Percentiles rank a stretch among this genome's conserved stretches.
Conservation (phyloP, 176 grass and related monocot genomes). For the Juncus inflexus region DNA sequence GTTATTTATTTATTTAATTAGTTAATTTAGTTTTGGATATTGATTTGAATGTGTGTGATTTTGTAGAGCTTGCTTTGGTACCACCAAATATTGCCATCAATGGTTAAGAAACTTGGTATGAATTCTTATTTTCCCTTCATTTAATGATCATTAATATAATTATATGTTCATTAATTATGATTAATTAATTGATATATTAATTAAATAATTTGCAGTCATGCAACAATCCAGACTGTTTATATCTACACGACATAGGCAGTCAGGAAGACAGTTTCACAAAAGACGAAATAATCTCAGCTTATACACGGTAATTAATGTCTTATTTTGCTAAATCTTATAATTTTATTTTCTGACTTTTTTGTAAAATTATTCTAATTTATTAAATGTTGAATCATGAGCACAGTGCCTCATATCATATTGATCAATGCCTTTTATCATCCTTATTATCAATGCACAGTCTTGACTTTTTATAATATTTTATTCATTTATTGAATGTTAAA, state of each 20-base stretch:
- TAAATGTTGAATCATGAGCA: slow-evolving; percentile 10
- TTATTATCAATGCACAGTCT: background rate
- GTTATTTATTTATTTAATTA: slow-evolving; percentile 10
- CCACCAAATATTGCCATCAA: slow-evolving; percentile 97
- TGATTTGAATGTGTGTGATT: slow-evolving; percentile 10
- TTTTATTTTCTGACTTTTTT: background rate
- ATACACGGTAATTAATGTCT: slow-evolving; percentile 59
- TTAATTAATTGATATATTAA: slow-evolving; percentile 7
- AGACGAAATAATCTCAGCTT: slow-evolving; percentile 98
- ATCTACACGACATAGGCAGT: slow-evolving; percentile 93
- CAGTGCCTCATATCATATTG: background rate
- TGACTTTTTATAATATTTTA: slow-evolving; percentile 1
- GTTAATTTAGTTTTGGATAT: slow-evolving; percentile 18
- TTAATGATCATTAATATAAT: background rate
- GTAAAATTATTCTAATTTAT: slow-evolving; percentile 14
- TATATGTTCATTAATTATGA: too few relatives aligned
- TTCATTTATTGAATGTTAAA: slow-evolving; percentile 28
- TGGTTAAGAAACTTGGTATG: slow-evolving; percentile 95
- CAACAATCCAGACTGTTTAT: slow-evolving; percentile 97
- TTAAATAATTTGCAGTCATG: slow-evolving; percentile 61
- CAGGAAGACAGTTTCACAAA: slow-evolving; percentile 99
- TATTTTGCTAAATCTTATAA: background rate
- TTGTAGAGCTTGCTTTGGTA: slow-evolving; percentile 94
- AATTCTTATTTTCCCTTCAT: slow-evolving; percentile 5
- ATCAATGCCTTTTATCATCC: background rate